Evolutionary conservation across 2,329 filamentous ascomycete genomes (phyloP).

Genomic region (Fusarium sp.): DNA sequence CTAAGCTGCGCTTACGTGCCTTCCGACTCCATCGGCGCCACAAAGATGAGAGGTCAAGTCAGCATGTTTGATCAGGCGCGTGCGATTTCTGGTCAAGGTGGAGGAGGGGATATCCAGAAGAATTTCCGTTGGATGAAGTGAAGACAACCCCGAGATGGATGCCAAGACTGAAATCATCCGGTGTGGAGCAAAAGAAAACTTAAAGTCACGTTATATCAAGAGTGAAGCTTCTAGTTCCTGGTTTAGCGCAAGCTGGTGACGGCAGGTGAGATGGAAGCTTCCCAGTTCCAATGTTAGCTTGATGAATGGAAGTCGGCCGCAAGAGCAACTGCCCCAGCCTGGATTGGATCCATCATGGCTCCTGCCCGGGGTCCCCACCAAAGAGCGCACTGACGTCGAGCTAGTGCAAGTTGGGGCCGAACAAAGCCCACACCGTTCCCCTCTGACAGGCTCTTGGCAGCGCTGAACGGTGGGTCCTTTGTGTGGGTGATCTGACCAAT

Average conservation of each 20-base stretch:
- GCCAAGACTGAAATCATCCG: neutral
- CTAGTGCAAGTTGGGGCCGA: slow-evolving; percentile 1
- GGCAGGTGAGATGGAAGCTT: neutral
- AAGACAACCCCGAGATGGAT: neutral
- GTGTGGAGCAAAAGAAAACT: neutral
- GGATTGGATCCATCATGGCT: neutral
- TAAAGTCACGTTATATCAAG: neutral
- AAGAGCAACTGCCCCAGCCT: neutral
- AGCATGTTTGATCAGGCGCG: neutral
- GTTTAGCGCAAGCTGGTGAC: neutral
- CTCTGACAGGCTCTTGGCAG: slow-evolving; percentile 23
- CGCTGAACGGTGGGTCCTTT: slow-evolving; percentile 31
- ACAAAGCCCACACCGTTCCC: slow-evolving; percentile 13
- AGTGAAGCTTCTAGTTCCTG: neutral
- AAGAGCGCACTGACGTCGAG: slow-evolving; percentile 2
- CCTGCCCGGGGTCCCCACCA: neutral
- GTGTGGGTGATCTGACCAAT: slow-evolving; percentile 19
- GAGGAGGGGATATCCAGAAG: neutral
- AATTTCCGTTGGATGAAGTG: neutral
- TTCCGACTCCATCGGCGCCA: slow-evolving; percentile 4
- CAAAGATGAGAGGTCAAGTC: neutral
- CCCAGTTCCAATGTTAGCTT: neutral
- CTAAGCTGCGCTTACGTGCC: neutral
- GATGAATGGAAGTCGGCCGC: neutral
- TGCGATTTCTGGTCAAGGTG: neutral